These are phyloP conservation scores for Verticillium isaacii DNA, from an alignment of 2,329 filamentous ascomycete species.

Conservation along the genomic window DNA sequence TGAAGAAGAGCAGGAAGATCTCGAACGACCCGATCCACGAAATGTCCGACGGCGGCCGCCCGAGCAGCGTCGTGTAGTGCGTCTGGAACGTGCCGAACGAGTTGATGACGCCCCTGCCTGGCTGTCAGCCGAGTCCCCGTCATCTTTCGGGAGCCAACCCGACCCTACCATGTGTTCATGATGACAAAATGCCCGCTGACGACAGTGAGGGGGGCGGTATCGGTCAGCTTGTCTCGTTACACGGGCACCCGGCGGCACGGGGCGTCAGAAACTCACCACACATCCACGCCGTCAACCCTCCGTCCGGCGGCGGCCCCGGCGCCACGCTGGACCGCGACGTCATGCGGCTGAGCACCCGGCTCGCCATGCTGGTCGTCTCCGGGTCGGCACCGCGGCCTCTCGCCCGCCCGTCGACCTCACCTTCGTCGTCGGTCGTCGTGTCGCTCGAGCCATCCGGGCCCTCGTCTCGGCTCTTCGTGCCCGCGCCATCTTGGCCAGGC, in stretches of 20 bases:
- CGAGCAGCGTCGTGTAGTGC: conserved; percentile 40
- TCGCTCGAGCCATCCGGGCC: not conserved
- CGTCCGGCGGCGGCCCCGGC: conserved; percentile 45
- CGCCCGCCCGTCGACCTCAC: not conserved
- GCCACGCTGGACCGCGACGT: conserved; percentile 34
- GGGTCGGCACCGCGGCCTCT: not conserved
- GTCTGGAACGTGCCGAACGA: conserved; percentile 53
- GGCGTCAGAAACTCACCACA: conserved; percentile 26
- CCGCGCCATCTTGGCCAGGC: not conserved
- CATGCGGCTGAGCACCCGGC: conserved; percentile 34
- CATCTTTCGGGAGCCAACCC: not conserved
- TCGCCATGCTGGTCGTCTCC: conserved; percentile 18
- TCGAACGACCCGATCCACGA: conserved; percentile 52
- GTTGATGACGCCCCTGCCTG: conserved; percentile 43
- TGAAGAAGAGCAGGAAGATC: conserved; percentile 50
- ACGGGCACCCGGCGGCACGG: not conserved
- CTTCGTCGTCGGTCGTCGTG: conserved; percentile 11
- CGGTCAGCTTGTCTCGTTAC: not conserved
- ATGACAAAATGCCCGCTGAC: conserved; percentile 39
- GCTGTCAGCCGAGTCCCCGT: not conserved
- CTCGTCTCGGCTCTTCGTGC: not conserved
- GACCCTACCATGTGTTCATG: conserved; percentile 42
- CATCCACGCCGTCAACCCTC: conserved; percentile 42
- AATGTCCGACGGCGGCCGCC: conserved; percentile 36
- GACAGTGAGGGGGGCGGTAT: conserved; percentile 16